These are phyloP conservation scores for Cyberlindnera bimundalis DNA, from an alignment of 805 yeast genomes.

Conservation along the genomic window DNA sequence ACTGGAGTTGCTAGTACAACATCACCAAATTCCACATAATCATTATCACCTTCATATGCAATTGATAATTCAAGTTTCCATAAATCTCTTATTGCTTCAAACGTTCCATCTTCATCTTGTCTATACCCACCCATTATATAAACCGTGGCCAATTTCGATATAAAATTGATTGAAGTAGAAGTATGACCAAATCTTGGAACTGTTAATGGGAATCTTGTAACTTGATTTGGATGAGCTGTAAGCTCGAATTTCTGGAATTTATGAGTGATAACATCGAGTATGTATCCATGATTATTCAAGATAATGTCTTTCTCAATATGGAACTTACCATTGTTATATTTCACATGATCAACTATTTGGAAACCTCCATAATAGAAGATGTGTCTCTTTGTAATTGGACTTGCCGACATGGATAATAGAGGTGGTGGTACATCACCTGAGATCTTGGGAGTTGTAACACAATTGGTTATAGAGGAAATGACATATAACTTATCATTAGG, in stretches of 20 bases:
- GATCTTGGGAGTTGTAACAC: constrained; percentile 32
- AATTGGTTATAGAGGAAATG: constrained; percentile 38
- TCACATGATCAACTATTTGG: constrained; percentile 32
- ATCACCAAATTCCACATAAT: constrained; percentile 36
- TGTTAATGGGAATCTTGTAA: constrained; percentile 30
- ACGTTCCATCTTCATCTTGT: constrained; percentile 24
- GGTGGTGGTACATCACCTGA: constrained; percentile 50
- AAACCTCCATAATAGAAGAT: constrained; percentile 72
- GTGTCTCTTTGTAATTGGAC: constrained; percentile 52
- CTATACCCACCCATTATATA: constrained; percentile 51
- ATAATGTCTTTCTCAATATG: constrained; percentile 39
- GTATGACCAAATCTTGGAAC: constrained; percentile 40
- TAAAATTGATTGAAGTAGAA: constrained; percentile 27
- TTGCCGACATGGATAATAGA: constrained; percentile 44
- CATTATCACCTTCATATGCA: constrained; percentile 33
- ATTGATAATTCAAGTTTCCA: constrained; percentile 41
- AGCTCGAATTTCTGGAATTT: constrained; percentile 46
- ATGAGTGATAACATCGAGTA: constrained; percentile 50
- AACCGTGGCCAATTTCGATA: constrained; percentile 30
- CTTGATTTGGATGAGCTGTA: constrained; percentile 31
- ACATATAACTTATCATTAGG: constrained; percentile 37
- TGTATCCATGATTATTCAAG: constrained; percentile 52
- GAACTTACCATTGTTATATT: constrained; percentile 32
- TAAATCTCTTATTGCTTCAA: constrained; percentile 37
- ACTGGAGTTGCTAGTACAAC: constrained; percentile 34